Evolutionary conservation across 1,284 basidiomycete genomes (phyloP).

Genomic region (Agroathelia rolfsii): DNA sequence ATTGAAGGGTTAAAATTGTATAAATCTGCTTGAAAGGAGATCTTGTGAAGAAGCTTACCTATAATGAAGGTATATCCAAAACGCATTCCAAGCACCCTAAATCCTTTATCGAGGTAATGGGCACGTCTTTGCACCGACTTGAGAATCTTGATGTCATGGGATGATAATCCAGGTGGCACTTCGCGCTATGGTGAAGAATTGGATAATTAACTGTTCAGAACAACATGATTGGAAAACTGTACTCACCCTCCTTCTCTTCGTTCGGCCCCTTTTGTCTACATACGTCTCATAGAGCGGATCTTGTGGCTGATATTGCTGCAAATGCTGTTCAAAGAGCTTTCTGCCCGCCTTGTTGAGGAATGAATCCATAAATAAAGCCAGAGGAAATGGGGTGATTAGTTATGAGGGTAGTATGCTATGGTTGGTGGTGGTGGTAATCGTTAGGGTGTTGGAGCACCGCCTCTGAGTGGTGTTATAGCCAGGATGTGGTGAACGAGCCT

Average conservation of each 20-base stretch:
- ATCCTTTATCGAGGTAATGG: constrained; percentile 88
- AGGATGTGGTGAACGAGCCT: no score
- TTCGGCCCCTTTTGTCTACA: constrained; percentile 53
- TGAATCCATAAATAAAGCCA: constrained; percentile 29
- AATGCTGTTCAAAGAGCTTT: constrained; percentile 51
- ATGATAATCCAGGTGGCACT: constrained; percentile 70
- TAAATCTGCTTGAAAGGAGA: not conserved
- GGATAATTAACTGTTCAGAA: constrained; percentile 3
- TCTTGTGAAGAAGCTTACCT: constrained; percentile 25
- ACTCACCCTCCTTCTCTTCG: constrained; percentile 61
- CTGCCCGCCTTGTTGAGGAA: constrained; percentile 39
- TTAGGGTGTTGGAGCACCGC: no score
- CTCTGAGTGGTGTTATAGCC: no score
- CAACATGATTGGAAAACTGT: constrained; percentile 1
- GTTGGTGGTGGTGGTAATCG: no score
- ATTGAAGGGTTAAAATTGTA: not conserved
- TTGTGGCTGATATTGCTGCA: constrained; percentile 55
- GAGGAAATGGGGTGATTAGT: no score
- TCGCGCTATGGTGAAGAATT: constrained; percentile 38
- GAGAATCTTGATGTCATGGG: constrained; percentile 69
- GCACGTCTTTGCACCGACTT: constrained; percentile 71
- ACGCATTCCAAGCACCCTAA: constrained; percentile 72
- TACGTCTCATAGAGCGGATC: constrained; percentile 80
- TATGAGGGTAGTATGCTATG: no score
- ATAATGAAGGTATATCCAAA: constrained; percentile 86